These are phyloP conservation scores for Penicillium alfredii DNA, from an alignment of 495 filamentous ascomycete genomes.

Conservation along the genomic window DNA sequence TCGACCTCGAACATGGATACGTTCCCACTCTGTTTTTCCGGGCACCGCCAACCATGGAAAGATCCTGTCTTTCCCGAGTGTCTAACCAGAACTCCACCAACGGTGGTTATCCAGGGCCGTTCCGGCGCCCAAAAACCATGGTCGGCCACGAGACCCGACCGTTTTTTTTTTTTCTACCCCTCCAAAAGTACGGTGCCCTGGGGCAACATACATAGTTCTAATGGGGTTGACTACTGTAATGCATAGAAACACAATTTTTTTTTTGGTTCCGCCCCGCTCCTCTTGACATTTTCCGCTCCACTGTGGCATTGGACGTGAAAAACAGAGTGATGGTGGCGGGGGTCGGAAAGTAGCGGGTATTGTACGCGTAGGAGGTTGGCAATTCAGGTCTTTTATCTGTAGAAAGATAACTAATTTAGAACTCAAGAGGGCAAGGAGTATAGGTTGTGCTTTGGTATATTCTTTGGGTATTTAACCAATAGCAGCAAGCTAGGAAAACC, in stretches of 20 bases:
- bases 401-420: too few relatives aligned
- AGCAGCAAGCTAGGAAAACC: too few relatives aligned
- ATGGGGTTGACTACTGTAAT: too few relatives aligned
- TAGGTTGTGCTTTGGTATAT: too few relatives aligned
- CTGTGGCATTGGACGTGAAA: slow-evolving; percentile 17
- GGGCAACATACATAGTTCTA: slow-evolving; percentile 3
- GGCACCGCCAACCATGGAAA: slow-evolving; percentile 17
- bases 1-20: slow-evolving; percentile 3
- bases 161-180: background rate
- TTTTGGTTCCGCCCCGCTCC: slow-evolving; percentile 13
- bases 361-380: too few relatives aligned
- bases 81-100: slow-evolving; percentile 20
- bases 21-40: slow-evolving; percentile 4
- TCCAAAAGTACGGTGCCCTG: background rate
- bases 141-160: slow-evolving; percentile 5
- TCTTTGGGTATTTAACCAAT: too few relatives aligned
- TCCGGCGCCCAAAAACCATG: slow-evolving; percentile 20
- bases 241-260: background rate
- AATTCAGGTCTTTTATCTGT: too few relatives aligned
- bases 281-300: slow-evolving; percentile 16
- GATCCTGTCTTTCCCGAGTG: slow-evolving; percentile 3
- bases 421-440: too few relatives aligned
- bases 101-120: slow-evolving; percentile 25
- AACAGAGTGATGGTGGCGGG: slow-evolving; percentile 13
- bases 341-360: slow-evolving; percentile 20